A percentile compares a stretch with the other conserved stretches of the same genome.
Evolutionary conservation across 345 rosid species (phyloP).

Genomic region (Salix dunnii): DNA sequence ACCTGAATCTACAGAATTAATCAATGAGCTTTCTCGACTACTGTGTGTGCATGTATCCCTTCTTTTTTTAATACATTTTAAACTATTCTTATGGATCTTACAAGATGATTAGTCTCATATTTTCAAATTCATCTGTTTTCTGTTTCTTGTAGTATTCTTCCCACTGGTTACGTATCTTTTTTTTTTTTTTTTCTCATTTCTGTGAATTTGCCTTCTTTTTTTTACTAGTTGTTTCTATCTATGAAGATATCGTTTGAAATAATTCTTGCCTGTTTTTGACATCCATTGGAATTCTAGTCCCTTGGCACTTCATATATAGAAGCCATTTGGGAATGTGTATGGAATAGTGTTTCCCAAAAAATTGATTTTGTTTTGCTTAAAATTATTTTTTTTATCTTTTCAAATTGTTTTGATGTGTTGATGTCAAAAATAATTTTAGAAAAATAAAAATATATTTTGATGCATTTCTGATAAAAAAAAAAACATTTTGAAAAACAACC

Average conservation of each 20-base stretch:
- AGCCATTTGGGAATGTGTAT: too few species aligned
- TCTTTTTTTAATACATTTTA: neutral
- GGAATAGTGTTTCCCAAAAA: too few species aligned
- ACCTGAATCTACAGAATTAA: neutral
- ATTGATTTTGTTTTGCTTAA: too few species aligned
- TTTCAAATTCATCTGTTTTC: neutral
- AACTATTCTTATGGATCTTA: neutral
- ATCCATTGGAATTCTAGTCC: neutral
- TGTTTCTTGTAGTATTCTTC: neutral
- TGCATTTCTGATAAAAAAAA: too few species aligned
- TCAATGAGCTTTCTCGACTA: neutral
- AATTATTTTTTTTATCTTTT: too few species aligned
- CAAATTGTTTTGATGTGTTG: too few species aligned
- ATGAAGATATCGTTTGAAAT: neutral
- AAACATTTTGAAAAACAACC: too few species aligned
- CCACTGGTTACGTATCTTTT: neutral
- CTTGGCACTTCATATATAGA: neutral
- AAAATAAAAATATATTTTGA: too few species aligned
- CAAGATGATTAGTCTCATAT: neutral
- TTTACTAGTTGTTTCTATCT: neutral
- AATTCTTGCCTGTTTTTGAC: neutral
- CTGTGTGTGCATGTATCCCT: neutral
- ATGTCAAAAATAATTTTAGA: neutral
- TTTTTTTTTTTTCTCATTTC: neutral
- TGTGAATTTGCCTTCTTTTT: neutral